Percentiles rank a stretch among this genome's conserved stretches.
Conservation (phyloP, 768 basidiomycete species). For the Fistulinella prunicolor region DNA sequence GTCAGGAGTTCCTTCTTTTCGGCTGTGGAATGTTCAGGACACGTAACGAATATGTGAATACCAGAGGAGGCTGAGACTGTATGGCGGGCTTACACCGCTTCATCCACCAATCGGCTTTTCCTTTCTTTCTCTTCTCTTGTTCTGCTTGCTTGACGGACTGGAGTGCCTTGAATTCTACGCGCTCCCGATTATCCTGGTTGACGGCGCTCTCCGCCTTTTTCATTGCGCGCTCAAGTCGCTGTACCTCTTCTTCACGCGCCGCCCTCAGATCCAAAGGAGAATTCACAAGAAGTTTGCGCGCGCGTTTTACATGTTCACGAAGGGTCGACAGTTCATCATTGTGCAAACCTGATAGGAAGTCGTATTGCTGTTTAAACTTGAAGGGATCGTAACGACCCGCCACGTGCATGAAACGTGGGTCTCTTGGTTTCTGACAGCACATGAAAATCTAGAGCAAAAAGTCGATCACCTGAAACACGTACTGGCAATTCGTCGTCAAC, state of each 20-base stretch:
- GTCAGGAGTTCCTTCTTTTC: conserved; percentile 74
- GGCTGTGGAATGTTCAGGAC: conserved; percentile 53
- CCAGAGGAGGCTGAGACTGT: neutral
- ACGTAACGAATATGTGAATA: too few species aligned
- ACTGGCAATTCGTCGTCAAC: conserved; percentile 68
- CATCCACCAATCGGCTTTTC: conserved; percentile 84
- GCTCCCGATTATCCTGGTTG: conserved; percentile 66
- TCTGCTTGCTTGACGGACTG: conserved; percentile 44
- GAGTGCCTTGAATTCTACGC: conserved; percentile 69
- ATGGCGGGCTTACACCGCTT: conserved; percentile 60
- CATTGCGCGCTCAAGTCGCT: conserved; percentile 65
- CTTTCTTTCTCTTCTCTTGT: conserved; percentile 58
- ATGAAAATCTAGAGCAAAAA: neutral
- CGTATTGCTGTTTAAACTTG: conserved; percentile 68
- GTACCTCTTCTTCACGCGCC: conserved; percentile 67
- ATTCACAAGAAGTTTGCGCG: conserved; percentile 57
- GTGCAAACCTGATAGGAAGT: conserved; percentile 69
- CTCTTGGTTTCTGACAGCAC: conserved; percentile 61
- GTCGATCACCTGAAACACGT: conserved; percentile 22
- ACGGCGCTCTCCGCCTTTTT: conserved; percentile 77
- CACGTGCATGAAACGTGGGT: conserved; percentile 81
- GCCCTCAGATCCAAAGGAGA: conserved; percentile 58
- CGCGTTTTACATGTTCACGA: conserved; percentile 62
- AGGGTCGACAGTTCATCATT: conserved; percentile 61
- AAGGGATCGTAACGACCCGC: conserved; percentile 64